phyloP scores from a whole-genome alignment of 805 yeast genomes.

The Wickerhamiella kurtzmanii region DNA sequence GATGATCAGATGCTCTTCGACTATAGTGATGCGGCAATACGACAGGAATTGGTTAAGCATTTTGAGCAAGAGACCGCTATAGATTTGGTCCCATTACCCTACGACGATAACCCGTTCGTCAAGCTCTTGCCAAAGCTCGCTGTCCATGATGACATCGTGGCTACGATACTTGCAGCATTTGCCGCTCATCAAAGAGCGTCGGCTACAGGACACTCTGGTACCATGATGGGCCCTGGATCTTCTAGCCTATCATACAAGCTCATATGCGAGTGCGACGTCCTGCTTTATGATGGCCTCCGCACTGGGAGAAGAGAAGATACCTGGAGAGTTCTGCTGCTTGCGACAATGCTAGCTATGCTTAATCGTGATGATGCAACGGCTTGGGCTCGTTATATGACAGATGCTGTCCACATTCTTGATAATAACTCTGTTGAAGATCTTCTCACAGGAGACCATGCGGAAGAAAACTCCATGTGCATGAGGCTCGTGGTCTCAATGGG shows the following conservation, averaged over 20 bases:
- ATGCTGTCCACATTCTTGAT: constrained; percentile 12
- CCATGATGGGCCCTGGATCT: background rate
- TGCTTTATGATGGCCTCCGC: background rate
- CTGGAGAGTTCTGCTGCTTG: constrained; percentile 6
- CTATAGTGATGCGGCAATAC: constrained; percentile 2
- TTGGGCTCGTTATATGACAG: constrained; percentile 8
- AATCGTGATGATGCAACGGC: constrained; percentile 10
- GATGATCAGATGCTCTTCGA: background rate
- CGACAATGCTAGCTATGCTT: constrained; percentile 12
- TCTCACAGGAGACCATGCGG: constrained; percentile 15
- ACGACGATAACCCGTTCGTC: constrained; percentile 52
- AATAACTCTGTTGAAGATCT: constrained; percentile 10
- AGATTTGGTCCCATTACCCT: constrained; percentile 55
- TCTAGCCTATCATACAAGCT: background rate
- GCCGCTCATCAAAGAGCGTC: constrained; percentile 12
- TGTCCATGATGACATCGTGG: constrained; percentile 26
- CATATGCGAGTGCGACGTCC: background rate
- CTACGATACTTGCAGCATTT: constrained; percentile 14
- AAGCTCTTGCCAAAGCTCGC: constrained; percentile 57
- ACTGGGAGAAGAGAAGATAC: background rate
- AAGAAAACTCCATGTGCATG: constrained; percentile 17
- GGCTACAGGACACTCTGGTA: background rate
- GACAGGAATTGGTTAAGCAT: constrained; percentile 44
- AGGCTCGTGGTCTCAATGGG: constrained; percentile 16
- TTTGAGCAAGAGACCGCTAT: constrained; percentile 49